Base-by-base conservation (phyloP, 2,329 filamentous ascomycete genomes). In the Alternaria novae-zelandiae region DNA sequence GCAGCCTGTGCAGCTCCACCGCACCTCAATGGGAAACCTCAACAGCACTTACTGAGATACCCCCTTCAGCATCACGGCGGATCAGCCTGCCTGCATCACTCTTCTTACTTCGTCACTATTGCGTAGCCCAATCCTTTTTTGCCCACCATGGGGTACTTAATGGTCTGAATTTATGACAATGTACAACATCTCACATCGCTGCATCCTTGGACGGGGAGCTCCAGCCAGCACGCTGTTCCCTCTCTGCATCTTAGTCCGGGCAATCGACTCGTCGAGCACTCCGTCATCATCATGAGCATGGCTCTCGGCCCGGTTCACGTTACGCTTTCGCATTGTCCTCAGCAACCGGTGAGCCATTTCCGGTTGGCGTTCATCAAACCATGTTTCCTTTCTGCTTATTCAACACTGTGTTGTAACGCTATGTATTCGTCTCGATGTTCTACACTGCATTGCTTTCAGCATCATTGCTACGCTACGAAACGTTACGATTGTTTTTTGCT, bases 11-110 rank as follows among this genome's bases (percentile, higher is more conserved):
- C 49, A 56, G 32, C 36, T 59, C 12, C 59, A 70, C 15, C 71
- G 61, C 9, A 51, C 64, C 30, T 71, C 71, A 1, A 60, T 66
- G n/a, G 61, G 70, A 1, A 67, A 60, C 32, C 30, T 72, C n/a
- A 69, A 68, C 17, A 63, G 59, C 23, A 69, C 46, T 25, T 71
- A 54, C 15, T 56, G 51, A 43, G 32, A 53, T n/a, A 64, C 25
- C 71, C 21, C 66, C 26, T 32, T 41, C 32, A 25, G 9, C 17
- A 36, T 44, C 32, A n/a, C 25, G 4, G n/a, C 44, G 8, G 3
- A 17, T 15, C 25, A 2, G n/a, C 25, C 4, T 44, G 20, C 12
- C 15, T 43, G 13, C n/a, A 10, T 23, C 20, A 8, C 4, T 20
- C 54, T 13, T n/a, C 25, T 23, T 11, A 10, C 4, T 2, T 46